phyloP scores from a whole-genome alignment of 2,329 filamentous ascomycete species.

The Nothopassalora personata region DNA sequence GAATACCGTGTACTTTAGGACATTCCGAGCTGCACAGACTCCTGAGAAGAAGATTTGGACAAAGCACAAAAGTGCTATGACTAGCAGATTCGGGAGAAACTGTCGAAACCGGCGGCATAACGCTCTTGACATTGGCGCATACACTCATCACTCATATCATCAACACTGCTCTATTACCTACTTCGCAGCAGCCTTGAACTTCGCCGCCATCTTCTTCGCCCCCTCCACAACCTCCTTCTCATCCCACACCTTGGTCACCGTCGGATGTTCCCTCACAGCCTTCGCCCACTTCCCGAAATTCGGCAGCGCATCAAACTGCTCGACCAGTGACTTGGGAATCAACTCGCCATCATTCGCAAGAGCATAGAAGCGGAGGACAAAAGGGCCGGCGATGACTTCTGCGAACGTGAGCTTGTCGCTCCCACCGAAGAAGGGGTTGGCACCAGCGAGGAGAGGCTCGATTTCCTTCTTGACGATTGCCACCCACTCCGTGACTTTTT shows the following conservation, averaged over 20 bases:
- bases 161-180: conserved; percentile 1
- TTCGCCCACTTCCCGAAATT: conserved; percentile 38
- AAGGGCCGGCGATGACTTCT: conserved; percentile 66
- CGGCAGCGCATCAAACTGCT: conserved; percentile 53
- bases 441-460: conserved; percentile 59
- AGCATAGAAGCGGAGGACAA: conserved; percentile 57
- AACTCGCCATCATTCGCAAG: conserved; percentile 52
- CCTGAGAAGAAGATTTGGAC: background rate
- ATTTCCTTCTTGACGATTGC: conserved; percentile 61
- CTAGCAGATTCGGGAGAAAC: too few relatives aligned
- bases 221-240: conserved; percentile 37
- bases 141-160: background rate
- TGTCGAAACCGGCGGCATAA: background rate
- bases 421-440: conserved; percentile 43
- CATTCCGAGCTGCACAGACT: background rate
- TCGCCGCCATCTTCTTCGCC: conserved; percentile 41
- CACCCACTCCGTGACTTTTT: conserved; percentile 48
- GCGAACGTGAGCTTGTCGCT: conserved; percentile 59
- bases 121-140: background rate
- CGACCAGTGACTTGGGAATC: conserved; percentile 46
- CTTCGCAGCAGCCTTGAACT: conserved; percentile 25
- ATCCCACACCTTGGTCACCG: conserved; percentile 60
- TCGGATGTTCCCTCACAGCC: conserved; percentile 41
- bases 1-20: background rate
- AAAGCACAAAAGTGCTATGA: background rate